A percentile compares a stretch with the other conserved stretches of the same genome.
phyloP scores from a whole-genome alignment of 768 basidiomycete species.

The Trametes punicea region DNA sequence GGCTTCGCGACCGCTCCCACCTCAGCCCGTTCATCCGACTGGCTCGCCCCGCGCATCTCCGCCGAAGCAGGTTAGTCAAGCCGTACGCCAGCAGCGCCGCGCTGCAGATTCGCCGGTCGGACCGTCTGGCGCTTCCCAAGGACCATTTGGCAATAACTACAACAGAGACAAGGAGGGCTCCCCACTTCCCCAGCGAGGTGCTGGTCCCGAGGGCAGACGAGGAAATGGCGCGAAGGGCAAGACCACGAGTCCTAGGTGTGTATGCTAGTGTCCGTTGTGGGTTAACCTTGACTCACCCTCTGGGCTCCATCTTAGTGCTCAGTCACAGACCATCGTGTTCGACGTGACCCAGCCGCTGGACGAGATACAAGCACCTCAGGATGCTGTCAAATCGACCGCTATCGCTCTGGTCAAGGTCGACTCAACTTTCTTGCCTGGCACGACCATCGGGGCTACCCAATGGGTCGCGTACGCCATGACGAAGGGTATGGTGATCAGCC shows the following conservation, averaged over 20 bases:
- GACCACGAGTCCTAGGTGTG: constrained; percentile 60
- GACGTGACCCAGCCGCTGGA: constrained; percentile 73
- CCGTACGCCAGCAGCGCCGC: constrained; percentile 43
- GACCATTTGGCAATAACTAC: constrained; percentile 34
- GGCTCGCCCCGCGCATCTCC: constrained; percentile 64
- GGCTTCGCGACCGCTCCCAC: constrained; percentile 61
- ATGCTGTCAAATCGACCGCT: constrained; percentile 83
- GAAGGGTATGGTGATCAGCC: constrained; percentile 44
- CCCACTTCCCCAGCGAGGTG: constrained; percentile 53
- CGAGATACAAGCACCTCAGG: constrained; percentile 71
- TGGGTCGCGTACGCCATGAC: constrained; percentile 96
- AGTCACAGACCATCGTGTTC: constrained; percentile 66
- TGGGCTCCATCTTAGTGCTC: constrained; percentile 43
- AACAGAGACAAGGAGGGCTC: constrained; percentile 70
- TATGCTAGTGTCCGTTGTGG: neutral
- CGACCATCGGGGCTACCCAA: constrained; percentile 86
- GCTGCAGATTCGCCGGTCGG: constrained; percentile 49
- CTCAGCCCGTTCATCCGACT: constrained; percentile 43
- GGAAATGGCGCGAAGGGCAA: constrained; percentile 41
- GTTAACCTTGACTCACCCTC: neutral
- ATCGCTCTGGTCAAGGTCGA: constrained; percentile 88
- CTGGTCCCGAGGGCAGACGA: constrained; percentile 35
- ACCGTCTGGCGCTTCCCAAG: constrained; percentile 22
- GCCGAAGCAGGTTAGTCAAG: constrained; percentile 54
- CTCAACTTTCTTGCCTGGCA: constrained; percentile 76